Conservation (phyloP, 768 basidiomycete genomes). For the Xerocomellus chrysenteron region DNA sequence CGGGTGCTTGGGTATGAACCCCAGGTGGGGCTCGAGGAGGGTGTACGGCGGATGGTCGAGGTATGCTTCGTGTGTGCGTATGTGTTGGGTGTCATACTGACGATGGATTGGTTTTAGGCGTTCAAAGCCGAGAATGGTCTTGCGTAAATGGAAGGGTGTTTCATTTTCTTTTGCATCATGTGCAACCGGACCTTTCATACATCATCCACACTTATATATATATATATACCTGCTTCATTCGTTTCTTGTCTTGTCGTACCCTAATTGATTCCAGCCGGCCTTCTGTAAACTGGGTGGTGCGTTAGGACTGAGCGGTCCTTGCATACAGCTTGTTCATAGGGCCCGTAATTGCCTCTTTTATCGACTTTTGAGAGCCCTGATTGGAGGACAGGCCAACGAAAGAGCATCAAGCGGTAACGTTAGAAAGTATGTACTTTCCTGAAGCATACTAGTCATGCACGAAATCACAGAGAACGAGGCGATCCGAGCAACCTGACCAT, state of each 20-base stretch:
- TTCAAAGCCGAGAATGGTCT: constrained; percentile 33
- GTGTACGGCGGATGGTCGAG: constrained; percentile 73
- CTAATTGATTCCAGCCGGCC: background rate
- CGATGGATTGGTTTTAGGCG: constrained; percentile 12
- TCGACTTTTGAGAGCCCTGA: too few species aligned
- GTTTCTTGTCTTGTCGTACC: background rate
- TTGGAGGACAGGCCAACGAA: too few species aligned
- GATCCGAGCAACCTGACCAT: too few species aligned
- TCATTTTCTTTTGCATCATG: too few species aligned
- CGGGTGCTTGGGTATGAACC: constrained; percentile 94
- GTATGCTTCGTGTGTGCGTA: constrained; percentile 40
- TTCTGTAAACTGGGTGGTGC: too few species aligned
- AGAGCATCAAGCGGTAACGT: too few species aligned
- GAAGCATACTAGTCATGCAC: too few species aligned
- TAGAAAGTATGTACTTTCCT: too few species aligned
- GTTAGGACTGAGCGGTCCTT: too few species aligned
- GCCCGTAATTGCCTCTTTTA: too few species aligned
- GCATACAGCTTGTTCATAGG: too few species aligned
- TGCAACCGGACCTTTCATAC: background rate
- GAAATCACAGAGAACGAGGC: too few species aligned
- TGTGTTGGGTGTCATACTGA: background rate
- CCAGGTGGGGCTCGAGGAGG: constrained; percentile 84
- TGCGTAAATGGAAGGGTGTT: constrained; percentile 10
- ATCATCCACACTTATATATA: background rate
- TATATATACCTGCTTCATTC: constrained; percentile 5